Percentiles rank a stretch among this genome's conserved stretches.
Evolutionary conservation across 495 filamentous ascomycete species (phyloP).

Genomic region (Neurospora africana): DNA sequence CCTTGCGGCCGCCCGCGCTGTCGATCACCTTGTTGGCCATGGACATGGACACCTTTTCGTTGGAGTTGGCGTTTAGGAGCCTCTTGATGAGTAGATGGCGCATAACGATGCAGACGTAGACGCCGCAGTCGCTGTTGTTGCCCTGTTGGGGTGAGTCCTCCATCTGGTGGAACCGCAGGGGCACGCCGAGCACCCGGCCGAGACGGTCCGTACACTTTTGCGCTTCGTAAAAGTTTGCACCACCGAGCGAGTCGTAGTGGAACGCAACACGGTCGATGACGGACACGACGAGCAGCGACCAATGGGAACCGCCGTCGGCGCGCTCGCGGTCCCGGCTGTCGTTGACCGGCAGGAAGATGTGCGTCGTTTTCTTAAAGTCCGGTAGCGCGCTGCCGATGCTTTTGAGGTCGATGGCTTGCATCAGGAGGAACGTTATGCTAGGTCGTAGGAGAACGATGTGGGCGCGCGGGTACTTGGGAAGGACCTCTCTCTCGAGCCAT

Average conservation of each 20-base stretch:
- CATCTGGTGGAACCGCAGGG: conserved; percentile 62
- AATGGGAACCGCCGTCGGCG: conserved; percentile 86
- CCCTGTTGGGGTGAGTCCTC: conserved; percentile 84
- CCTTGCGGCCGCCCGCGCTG: conserved; percentile 63
- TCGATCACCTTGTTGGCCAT: conserved; percentile 73
- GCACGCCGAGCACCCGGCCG: conserved; percentile 52
- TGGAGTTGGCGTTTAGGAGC: conserved; percentile 63
- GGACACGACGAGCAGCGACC: conserved; percentile 86
- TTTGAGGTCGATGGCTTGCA: conserved; percentile 67
- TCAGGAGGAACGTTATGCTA: conserved; percentile 86
- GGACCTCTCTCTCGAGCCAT: conserved; percentile 81
- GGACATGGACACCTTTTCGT: conserved; percentile 85
- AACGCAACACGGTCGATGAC: conserved; percentile 85
- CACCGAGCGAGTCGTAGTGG: conserved; percentile 87
- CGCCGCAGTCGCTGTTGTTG: conserved; percentile 87
- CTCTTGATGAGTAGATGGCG: conserved; percentile 73
- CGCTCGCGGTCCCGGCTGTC: conserved; percentile 65
- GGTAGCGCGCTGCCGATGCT: conserved; percentile 66
- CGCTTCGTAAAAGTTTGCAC: conserved; percentile 66
- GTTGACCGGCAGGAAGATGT: conserved; percentile 96
- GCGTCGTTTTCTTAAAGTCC: conserved; percentile 69
- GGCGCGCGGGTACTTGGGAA: conserved; percentile 61
- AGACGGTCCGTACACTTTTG: conserved; percentile 54
- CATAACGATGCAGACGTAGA: conserved; percentile 94
- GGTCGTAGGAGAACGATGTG: conserved; percentile 88